Base-by-base conservation (phyloP, 1,139 yeast genomes). In the Yamadazyma blattariae region DNA sequence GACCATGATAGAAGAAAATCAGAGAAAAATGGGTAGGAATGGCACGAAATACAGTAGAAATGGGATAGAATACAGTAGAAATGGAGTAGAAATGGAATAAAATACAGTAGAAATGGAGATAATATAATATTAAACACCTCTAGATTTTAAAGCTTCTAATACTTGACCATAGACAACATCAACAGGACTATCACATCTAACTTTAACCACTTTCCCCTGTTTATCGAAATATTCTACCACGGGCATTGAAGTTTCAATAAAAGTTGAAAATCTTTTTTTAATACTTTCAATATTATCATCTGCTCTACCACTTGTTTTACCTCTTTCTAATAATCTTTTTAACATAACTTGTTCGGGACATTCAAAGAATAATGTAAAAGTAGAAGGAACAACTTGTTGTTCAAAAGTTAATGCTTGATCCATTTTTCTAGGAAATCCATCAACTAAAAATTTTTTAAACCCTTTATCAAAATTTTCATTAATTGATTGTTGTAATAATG, bases 381-480 rank as follows among this genome's bases (percentile, higher is more conserved):
- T 71, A 34, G 92, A 79, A 37, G 73, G 77, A 32, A 87, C 90
- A 32, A 92, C 79, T 43, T 79, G 72, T 37, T 84, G 77, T 64
- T 92, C 98, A 58, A 92, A 92, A 23, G 92, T 85, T 33, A 85
- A 44, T 0, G 97, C 97, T 66, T 92, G 98, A 64, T 92, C 98
- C 97, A 92, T 90, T 59, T 90, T 88, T 57, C 98, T 77, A 27
- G 98, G 98, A 76, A 92, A 92, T 2, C 98, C 98, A 59, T 92
- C 98, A 37, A 92, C 79, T 52, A 92, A 67, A 58, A 90, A 92
- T 38, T 72, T 72, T 36, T 56, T 62, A 25, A 58, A 54, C 1
- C 95, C 95, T 24, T 67, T 54, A 12, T 57, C 52, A 37, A 62
- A 55, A 34, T 73, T 67, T 25, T 74, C 82, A 34, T 66, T 55